Base-by-base conservation (phyloP, 1,139 yeast genomes). In the Candida glucosophila region DNA sequence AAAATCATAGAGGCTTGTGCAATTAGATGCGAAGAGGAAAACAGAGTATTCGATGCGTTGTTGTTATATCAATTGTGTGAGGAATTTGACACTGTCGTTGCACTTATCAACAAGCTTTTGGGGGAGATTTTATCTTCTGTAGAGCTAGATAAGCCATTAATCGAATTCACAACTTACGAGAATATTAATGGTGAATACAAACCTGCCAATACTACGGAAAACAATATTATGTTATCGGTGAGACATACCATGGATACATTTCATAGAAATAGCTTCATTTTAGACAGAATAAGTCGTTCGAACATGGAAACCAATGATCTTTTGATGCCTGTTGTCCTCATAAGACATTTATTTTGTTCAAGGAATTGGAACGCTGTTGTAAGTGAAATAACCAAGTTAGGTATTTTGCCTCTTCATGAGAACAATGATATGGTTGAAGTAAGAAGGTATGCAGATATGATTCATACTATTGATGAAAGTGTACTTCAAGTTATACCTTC, bases 1-100 rank as follows among this genome's bases (percentile, higher is more conserved):
- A 73, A 73, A 32, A 85, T 90, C 23, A 76, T 93, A 5, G 93
- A 81, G 43, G 75, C 74, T 33, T 86, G 95, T 15, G 97, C 97
- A 2, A 65, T 68, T 27, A 76, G 74, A 40, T 94, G 97, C 16
- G 92, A 83, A 44, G 93, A 85, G 39, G 97, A 86, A 47, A 97
- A 97, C 3, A 69, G 95, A 42, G 67, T 77, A 4, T 74, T 81
- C 34, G 97, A 92, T 47, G 85, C 97, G 7, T 70, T 92, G 31
- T 59, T 83, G 29, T 63, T 90, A 30, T 90, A 83, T 47, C 95
- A 88, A 55, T 67, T 88, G 35, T 74, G 95, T 29, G 92, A 83
- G 52, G 95, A 88, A 43, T 81, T 79, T 49, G 82, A 82, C 45
- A 77, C 83, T 15, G 97, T 85, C n/a, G 71, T 88, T 9, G 52